Evolutionary conservation across 768 basidiomycete genomes (phyloP).

Genomic region (Leccinum olivaceopallidum): DNA sequence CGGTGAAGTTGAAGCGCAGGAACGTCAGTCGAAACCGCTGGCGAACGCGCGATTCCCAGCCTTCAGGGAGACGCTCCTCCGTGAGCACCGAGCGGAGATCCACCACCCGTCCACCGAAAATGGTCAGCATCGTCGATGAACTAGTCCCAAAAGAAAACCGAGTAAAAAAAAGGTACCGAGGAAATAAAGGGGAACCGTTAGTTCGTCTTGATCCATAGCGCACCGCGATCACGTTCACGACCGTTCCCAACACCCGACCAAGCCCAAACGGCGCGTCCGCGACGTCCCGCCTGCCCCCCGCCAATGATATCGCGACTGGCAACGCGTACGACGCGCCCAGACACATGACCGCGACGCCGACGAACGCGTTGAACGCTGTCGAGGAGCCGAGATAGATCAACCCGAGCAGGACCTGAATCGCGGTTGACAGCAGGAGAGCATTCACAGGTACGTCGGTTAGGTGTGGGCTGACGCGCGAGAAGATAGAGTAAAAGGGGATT

Average conservation of each 20-base stretch:
- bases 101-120: slow-evolving; percentile 63
- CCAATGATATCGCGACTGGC: slow-evolving; percentile 56
- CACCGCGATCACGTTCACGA: slow-evolving; percentile 52
- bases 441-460: slow-evolving; percentile 55
- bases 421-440: slow-evolving; percentile 58
- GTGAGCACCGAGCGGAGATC: slow-evolving; percentile 56
- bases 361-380: slow-evolving; percentile 68
- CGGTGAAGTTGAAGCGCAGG: slow-evolving; percentile 47
- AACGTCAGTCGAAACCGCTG: slow-evolving; percentile 62
- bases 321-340: slow-evolving; percentile 64
- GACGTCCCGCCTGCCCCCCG: slow-evolving; percentile 44
- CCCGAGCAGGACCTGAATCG: slow-evolving; percentile 58
- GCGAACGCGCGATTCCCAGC: slow-evolving; percentile 66
- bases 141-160: slow-evolving; percentile 33
- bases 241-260: slow-evolving; percentile 43
- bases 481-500: slow-evolving; percentile 52
- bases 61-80: slow-evolving; percentile 70
- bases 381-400: slow-evolving; percentile 62
- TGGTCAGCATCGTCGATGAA: slow-evolving; percentile 64
- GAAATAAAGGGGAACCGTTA: neutral
- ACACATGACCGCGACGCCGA: slow-evolving; percentile 66
- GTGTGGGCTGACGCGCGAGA: slow-evolving; percentile 45
- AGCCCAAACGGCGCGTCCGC: slow-evolving; percentile 51
- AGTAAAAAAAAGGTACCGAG: neutral
- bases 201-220: neutral